A percentile compares a stretch with the other conserved stretches of the same genome.
These are phyloP conservation scores for Bidens hawaiensis DNA, from an alignment of 140 eudicot species.

Conservation along the genomic window DNA sequence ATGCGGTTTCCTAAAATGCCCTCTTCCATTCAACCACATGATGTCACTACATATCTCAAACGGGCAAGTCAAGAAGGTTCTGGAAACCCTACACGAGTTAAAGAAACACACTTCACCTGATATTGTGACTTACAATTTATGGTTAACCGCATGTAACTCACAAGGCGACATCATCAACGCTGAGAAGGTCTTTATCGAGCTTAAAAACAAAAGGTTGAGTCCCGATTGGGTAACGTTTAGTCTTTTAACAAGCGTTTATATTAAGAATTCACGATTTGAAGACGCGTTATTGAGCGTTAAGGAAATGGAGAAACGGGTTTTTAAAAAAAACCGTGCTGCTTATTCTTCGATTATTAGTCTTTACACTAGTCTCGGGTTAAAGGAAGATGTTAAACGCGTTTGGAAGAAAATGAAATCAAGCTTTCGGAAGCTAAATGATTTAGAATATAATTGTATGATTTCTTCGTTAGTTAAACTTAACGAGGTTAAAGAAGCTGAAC, in stretches of 20 bases:
- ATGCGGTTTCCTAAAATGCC: conserved; percentile 56
- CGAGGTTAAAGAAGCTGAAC: conserved; percentile 62
- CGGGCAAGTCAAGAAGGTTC: conserved; percentile 62
- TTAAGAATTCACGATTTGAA: conserved; percentile 49
- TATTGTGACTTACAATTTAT: conserved; percentile 75
- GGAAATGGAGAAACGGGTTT: conserved; percentile 74
- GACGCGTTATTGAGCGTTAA: conserved; percentile 58
- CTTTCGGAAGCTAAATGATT: conserved; percentile 64
- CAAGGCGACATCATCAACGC: conserved; percentile 48
- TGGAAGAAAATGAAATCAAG: conserved; percentile 80
- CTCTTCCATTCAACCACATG: conserved; percentile 89
- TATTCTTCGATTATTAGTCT: conserved; percentile 74
- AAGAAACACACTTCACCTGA: conserved; percentile 73
- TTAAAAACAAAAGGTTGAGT: conserved; percentile 50
- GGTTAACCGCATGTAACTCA: conserved; percentile 61
- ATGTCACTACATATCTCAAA: conserved; percentile 61
- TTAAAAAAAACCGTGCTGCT: conserved; percentile 54
- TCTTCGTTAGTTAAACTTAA: conserved; percentile 68
- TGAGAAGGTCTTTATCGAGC: conserved; percentile 62
- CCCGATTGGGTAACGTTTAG: conserved; percentile 94
- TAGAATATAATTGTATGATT: conserved; percentile 79
- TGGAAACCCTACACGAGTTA: conserved; percentile 45
- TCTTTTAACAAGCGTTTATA: conserved; percentile 66
- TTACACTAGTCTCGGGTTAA: conserved; percentile 43
- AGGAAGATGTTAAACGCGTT: conserved; percentile 48